Evolutionary conservation across 805 yeast species (phyloP), one percentile per base, ranked within the genome.

Genomic region (Torulaspora delbrueckii): DNA sequence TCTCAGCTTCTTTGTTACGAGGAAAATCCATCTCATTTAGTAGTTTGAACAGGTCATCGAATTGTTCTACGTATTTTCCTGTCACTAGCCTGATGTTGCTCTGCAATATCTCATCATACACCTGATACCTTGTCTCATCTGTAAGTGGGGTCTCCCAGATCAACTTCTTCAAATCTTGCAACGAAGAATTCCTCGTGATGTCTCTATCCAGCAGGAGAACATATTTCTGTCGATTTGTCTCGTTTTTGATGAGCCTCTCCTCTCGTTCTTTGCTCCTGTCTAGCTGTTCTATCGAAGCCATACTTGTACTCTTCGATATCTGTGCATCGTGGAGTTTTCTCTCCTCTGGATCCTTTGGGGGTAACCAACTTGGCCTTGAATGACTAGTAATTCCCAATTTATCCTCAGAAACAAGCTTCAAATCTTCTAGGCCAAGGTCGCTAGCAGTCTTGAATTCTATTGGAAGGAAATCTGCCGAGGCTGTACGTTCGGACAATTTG

Each of bases 351-450:
- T 71, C 68, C 59, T 83, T 83, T 5, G 88, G 88, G 5, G 90
- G 90, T 37, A 82, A 61, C 76, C 86, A 80, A 40, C 79, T 74
- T 3, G 90, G 90, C 53, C 90, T 71, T 1, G 87, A 75, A 36
- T 78, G 79, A 42, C 82, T 74, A 30, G 82, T 63, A 8, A 67
- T 62, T 19, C 71, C 72, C 30, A 80, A 59, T 54, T 83, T 83
- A 55, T 82, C 84, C 1, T 71, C 74, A 1, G 88, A 82, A 1
- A 84, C 74, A 28, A 84, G 64, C 40, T 70, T 65, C 49, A 79
- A 63, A 59, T 83, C 87, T 43, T 83, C 89, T 49, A 82, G 59
- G 3, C 74, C 74, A 16, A 62, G 58, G 12, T 58, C 60, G 27
- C 71, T 62, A 1, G 71, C 72, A 22, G 60, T 62, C 47, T 62